Conservation (phyloP, 2,329 filamentous ascomycete genomes). For the Magnaporthiopsis poae region DNA sequence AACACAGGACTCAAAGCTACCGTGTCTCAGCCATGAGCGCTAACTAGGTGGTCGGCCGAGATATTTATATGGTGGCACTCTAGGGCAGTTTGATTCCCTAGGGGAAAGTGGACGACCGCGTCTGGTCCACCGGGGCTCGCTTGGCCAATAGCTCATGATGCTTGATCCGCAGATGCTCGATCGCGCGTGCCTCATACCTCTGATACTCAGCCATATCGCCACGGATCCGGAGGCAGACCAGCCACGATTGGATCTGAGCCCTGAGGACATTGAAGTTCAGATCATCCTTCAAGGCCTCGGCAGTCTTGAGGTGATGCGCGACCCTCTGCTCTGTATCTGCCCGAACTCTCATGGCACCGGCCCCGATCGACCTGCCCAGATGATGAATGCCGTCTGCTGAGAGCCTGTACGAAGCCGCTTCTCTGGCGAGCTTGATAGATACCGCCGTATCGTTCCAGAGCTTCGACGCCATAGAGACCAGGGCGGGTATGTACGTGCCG, state of each 20-base stretch:
- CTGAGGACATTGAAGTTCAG: constrained; percentile 33
- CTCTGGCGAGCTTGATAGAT: neutral
- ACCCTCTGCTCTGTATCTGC: neutral
- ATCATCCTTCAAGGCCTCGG: constrained; percentile 31
- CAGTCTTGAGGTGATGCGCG: constrained; percentile 1
- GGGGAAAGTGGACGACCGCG: neutral
- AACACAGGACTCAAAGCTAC: neutral
- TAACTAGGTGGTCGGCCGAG: neutral
- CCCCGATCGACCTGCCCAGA: neutral
- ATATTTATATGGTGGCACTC: neutral
- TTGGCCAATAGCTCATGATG: constrained; percentile 11
- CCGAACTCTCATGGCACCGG: neutral
- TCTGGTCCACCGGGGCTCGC: constrained; percentile 1
- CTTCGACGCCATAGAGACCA: neutral
- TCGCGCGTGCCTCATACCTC: constrained; percentile 32
- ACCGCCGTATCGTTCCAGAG: constrained; percentile 1
- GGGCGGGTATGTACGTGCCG: neutral
- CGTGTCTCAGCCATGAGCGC: neutral
- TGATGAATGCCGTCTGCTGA: neutral
- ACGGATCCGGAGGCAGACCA: constrained; percentile 46
- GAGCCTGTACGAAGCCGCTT: neutral
- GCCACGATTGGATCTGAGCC: constrained; percentile 44
- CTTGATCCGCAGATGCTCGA: constrained; percentile 23
- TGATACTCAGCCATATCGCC: constrained; percentile 37
- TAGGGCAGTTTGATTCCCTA: neutral